Conservation (phyloP, 345 rosid species). For the Hibiscus mutabilis region DNA sequence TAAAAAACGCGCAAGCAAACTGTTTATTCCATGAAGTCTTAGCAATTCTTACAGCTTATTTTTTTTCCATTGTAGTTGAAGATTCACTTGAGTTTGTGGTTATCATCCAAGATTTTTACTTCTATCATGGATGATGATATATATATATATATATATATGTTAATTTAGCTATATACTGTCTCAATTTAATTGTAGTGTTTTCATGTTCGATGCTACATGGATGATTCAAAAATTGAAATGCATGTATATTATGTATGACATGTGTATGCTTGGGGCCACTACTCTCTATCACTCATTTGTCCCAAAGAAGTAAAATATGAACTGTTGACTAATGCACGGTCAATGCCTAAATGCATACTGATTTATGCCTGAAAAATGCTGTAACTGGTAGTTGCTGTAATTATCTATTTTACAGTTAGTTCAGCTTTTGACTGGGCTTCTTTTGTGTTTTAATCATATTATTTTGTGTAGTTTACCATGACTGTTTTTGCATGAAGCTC, state of each 20-base stretch:
- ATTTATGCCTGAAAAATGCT: background rate
- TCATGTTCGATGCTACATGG: background rate
- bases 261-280: background rate
- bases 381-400: background rate
- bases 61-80: background rate
- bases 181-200: background rate
- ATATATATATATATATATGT: no score
- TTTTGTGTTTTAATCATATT: background rate
- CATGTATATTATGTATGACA: background rate
- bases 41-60: background rate
- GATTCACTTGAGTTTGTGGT: background rate
- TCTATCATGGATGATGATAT: background rate
- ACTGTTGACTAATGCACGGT: no score
- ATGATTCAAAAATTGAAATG: background rate
- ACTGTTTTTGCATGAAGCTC: constrained; percentile 1
- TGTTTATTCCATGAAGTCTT: background rate
- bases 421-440: background rate
- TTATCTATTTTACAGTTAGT: background rate
- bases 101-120: background rate
- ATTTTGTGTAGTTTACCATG: background rate
- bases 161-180: no score
- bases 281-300: background rate
- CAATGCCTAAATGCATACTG: no score
- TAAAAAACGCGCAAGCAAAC: background rate
- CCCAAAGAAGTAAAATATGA: background rate